These are phyloP conservation scores for Mrakia hoshinonis DNA, from an alignment of 768 basidiomycete species.

Conservation along the genomic window DNA sequence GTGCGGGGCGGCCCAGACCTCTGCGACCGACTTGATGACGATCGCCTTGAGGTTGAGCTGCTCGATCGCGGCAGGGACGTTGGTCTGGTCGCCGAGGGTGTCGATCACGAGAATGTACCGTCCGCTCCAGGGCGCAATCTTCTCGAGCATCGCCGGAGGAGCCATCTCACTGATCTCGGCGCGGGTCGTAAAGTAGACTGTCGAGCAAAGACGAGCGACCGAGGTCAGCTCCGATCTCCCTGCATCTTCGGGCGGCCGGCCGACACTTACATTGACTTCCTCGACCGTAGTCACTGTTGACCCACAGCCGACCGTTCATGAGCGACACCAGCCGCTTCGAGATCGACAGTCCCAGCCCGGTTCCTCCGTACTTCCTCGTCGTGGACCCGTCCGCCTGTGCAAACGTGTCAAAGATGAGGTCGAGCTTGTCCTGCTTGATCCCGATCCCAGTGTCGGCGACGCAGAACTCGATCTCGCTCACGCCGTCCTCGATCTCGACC, in stretches of 20 bases:
- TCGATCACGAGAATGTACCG: conserved; percentile 88
- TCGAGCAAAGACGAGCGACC: conserved; percentile 33
- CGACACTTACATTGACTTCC: conserved; percentile 64
- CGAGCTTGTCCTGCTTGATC: conserved; percentile 95
- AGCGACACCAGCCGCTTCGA: conserved; percentile 93
- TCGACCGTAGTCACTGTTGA: conserved; percentile 83
- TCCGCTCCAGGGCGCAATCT: conserved; percentile 55
- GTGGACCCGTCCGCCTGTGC: conserved; percentile 98
- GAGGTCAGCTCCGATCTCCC: not conserved
- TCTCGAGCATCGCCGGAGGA: conserved; percentile 36
- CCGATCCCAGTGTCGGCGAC: conserved; percentile 97
- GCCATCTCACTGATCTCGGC: conserved; percentile 35
- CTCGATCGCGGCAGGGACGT: conserved; percentile 64
- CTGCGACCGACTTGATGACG: conserved; percentile 66
- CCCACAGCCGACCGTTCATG: conserved; percentile 99
- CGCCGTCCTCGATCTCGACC: conserved; percentile 61
- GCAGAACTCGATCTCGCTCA: conserved; percentile 89
- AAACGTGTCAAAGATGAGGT: conserved; percentile 97
- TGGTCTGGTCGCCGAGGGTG: conserved; percentile 64
- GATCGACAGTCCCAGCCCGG: conserved; percentile 90
- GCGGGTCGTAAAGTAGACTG: conserved; percentile 42
- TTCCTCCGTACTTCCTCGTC: conserved; percentile 95
- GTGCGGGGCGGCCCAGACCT: conserved; percentile 50
- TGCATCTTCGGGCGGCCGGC: too few species aligned
- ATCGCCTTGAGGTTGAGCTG: conserved; percentile 72